These are phyloP conservation scores for Pseudogymnoascus sp. DNA, from an alignment of 2,329 filamentous ascomycete species.

Conservation along the genomic window DNA sequence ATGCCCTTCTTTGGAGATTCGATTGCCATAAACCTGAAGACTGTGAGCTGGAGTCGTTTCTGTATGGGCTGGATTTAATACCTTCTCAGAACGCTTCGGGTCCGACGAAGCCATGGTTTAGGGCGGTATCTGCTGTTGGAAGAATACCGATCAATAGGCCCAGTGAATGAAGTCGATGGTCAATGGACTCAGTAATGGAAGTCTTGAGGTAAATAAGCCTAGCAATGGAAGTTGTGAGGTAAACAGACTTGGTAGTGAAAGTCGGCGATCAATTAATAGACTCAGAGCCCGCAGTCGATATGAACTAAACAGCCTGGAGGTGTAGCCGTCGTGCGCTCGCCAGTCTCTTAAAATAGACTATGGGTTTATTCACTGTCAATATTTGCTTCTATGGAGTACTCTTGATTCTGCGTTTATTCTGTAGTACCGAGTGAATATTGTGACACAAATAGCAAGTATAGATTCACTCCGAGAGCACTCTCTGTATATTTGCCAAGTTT, in stretches of 20 bases:
- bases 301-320: not conserved
- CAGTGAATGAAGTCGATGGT: too few species aligned
- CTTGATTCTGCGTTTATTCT: not conserved
- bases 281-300: not conserved
- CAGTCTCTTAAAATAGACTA: not conserved
- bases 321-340: not conserved
- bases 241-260: not conserved
- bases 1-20: constrained; percentile 34
- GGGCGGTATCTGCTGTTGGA: not conserved
- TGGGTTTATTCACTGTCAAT: not conserved
- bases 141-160: too few species aligned
- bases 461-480: not conserved
- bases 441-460: not conserved
- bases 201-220: not conserved
- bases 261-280: not conserved
- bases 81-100: not conserved
- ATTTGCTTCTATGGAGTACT: not conserved
- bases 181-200: not conserved
- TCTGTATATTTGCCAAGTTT: not conserved
- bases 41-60: not conserved
- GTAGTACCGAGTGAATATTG: not conserved
- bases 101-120: not conserved
- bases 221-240: not conserved
- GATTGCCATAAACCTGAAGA: constrained; percentile 23
- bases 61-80: not conserved